A percentile compares a stretch with the other conserved stretches of the same genome.
Conservation (phyloP, 2,329 filamentous ascomycete species). For the Delphinella strobiligena region DNA sequence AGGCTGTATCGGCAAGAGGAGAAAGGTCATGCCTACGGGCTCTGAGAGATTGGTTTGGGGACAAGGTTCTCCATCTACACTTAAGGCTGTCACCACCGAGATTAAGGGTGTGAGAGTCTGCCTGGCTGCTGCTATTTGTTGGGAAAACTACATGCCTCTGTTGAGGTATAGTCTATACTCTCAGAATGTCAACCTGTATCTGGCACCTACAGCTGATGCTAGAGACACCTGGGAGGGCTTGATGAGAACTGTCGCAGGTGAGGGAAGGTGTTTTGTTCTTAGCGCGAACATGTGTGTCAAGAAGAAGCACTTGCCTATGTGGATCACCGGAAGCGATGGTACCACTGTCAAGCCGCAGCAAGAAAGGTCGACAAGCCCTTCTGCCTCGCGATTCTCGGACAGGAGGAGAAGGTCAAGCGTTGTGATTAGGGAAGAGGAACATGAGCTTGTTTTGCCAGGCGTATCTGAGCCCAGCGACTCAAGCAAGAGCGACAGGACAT, state of each 20-base stretch:
- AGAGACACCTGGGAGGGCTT: conserved; percentile 71
- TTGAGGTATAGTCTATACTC: conserved; percentile 72
- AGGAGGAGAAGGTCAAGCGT: conserved; percentile 1
- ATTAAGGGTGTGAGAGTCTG: conserved; percentile 72
- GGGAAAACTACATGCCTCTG: conserved; percentile 94
- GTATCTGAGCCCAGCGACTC: conserved; percentile 12
- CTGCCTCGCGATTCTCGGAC: background rate
- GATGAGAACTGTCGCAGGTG: conserved; percentile 70
- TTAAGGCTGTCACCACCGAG: conserved; percentile 65
- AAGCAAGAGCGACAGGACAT: background rate
- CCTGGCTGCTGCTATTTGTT: conserved; percentile 81
- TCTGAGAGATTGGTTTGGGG: conserved; percentile 80
- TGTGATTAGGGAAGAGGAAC: conserved; percentile 33
- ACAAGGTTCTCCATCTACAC: conserved; percentile 66
- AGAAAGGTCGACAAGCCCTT: background rate
- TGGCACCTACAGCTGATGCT: conserved; percentile 79
- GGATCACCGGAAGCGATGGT: conserved; percentile 33
- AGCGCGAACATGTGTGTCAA: conserved; percentile 73
- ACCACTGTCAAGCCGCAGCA: conserved; percentile 11
- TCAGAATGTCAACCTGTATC: conserved; percentile 84
- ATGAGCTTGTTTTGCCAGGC: conserved; percentile 39
- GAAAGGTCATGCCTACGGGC: conserved; percentile 89
- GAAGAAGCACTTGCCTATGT: conserved; percentile 43
- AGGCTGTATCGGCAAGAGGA: conserved; percentile 69
- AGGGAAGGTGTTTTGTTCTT: conserved; percentile 76